phyloP scores from a whole-genome alignment of 2,329 filamentous ascomycete species.

The Apiospora marii region DNA sequence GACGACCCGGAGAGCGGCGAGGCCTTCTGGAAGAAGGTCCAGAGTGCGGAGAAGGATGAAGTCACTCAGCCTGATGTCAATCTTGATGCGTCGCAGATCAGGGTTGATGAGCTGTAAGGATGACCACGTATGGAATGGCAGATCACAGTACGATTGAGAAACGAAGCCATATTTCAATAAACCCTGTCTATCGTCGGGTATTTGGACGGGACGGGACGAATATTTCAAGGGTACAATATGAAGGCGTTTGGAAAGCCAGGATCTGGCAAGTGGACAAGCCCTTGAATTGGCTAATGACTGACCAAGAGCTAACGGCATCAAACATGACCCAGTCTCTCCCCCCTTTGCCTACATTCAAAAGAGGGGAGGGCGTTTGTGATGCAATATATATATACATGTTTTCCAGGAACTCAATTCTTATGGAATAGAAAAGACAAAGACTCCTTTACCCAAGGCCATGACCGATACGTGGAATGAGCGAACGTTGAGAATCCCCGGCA shows the following conservation, averaged over 20 bases:
- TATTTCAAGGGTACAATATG: no score
- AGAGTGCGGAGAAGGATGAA: conserved; percentile 67
- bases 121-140: not conserved
- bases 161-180: not conserved
- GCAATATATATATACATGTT: not conserved
- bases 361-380: not conserved
- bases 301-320: no score
- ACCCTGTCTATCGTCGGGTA: no score
- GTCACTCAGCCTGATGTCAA: conserved; percentile 48
- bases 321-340: no score
- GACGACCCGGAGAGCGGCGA: conserved; percentile 67
- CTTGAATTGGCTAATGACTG: no score
- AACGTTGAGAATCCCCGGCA: no score
- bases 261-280: no score
- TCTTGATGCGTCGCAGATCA: not conserved
- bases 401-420: not conserved
- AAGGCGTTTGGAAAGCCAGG: no score
- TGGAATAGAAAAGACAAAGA: not conserved
- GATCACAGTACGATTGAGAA: not conserved
- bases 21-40: conserved; percentile 68
- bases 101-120: not conserved
- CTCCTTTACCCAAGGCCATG: not conserved
- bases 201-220: no score
- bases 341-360: not conserved
- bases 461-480: not conserved